phyloP scores from a whole-genome alignment of 1,284 basidiomycete genomes.

The Athelia psychrophila region DNA sequence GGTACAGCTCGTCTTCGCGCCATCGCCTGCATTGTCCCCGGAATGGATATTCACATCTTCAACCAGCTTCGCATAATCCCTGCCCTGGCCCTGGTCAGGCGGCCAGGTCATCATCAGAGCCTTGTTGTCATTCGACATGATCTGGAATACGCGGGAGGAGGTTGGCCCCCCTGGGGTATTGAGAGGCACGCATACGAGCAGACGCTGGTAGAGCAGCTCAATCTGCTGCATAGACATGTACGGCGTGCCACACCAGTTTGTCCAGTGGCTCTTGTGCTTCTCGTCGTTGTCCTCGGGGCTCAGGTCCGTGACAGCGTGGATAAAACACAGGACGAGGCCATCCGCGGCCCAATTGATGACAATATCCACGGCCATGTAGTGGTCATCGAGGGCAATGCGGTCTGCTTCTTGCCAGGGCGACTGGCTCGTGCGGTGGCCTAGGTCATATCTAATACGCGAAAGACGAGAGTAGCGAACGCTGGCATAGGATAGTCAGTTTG shows the following conservation, averaged over 20 bases:
- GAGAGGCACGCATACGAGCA: constrained; percentile 51
- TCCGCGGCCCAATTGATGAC: constrained; percentile 95
- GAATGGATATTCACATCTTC: constrained; percentile 72
- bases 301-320: constrained; percentile 84
- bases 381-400: constrained; percentile 68
- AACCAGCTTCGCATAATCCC: constrained; percentile 81
- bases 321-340: constrained; percentile 90
- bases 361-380: constrained; percentile 89
- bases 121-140: constrained; percentile 60
- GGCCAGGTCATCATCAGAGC: constrained; percentile 86
- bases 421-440: constrained; percentile 58
- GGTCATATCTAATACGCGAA: constrained; percentile 60
- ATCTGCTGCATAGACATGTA: constrained; percentile 54
- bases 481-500: constrained; percentile 10
- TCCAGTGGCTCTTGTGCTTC: constrained; percentile 75
- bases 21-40: constrained; percentile 48
- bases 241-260: constrained; percentile 92
- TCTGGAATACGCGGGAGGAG: constrained; percentile 77
- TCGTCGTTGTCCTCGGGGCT: constrained; percentile 84
- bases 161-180: constrained; percentile 24
- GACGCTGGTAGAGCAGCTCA: constrained; percentile 53
- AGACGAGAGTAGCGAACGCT: constrained; percentile 78
- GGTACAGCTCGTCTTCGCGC: constrained; percentile 91
- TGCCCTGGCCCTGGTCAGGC: constrained; percentile 53
- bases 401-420: constrained; percentile 61